phyloP scores from a whole-genome alignment of 2,329 filamentous ascomycete genomes.

The Colletotrichum acutatum region DNA sequence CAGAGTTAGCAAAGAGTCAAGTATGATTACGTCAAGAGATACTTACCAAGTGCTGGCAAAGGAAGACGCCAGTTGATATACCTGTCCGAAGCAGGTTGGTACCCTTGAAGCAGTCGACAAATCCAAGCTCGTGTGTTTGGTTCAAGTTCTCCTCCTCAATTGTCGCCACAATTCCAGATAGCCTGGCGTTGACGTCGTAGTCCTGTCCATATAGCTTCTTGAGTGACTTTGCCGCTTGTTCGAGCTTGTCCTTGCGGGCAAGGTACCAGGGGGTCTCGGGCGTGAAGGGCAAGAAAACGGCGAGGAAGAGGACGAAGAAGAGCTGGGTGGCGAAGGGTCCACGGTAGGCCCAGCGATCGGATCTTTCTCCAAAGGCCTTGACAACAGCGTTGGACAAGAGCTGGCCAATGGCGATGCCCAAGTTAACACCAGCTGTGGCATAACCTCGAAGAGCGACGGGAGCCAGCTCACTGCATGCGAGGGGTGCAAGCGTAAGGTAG shows the following conservation, averaged over 20 bases:
- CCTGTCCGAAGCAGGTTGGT: conserved; percentile 63
- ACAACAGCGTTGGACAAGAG: conserved; percentile 62
- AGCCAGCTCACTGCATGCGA: conserved; percentile 70
- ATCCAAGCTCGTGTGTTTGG: conserved; percentile 59
- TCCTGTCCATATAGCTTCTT: conserved; percentile 56
- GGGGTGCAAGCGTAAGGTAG: conserved; percentile 67
- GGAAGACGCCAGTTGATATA: conserved; percentile 69
- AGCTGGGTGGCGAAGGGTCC: conserved; percentile 61
- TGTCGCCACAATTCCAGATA: conserved; percentile 68
- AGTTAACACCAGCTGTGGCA: conserved; percentile 68
- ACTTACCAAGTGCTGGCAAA: conserved; percentile 73
- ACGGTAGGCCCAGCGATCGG: conserved; percentile 59
- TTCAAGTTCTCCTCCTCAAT: conserved; percentile 58
- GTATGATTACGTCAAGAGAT: conserved; percentile 54
- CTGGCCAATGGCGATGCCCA: conserved; percentile 72
- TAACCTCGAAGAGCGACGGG: conserved; percentile 67
- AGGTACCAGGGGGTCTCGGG: conserved; percentile 64
- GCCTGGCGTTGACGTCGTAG: conserved; percentile 57
- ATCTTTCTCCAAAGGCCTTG: conserved; percentile 51
- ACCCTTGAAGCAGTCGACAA: conserved; percentile 61
- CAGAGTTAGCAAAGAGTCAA: neutral
- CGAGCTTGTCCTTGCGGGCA: conserved; percentile 52
- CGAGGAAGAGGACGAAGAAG: conserved; percentile 58
- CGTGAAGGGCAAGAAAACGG: conserved; percentile 56
- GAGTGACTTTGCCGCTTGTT: conserved; percentile 53